Evolutionary conservation across 495 filamentous ascomycete genomes (phyloP).

Genomic region (Aspergillus biplanus): DNA sequence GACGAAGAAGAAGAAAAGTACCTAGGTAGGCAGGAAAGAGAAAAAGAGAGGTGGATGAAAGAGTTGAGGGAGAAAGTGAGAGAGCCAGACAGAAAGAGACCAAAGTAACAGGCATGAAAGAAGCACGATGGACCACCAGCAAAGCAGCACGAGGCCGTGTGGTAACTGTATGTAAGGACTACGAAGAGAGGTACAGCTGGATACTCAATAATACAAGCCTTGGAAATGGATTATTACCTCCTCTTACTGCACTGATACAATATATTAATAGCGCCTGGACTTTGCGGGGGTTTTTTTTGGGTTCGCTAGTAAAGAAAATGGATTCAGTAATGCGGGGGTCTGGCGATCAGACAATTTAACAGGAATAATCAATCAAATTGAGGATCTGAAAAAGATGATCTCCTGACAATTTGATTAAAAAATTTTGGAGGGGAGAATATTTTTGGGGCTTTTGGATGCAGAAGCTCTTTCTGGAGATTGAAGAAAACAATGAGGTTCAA

Average conservation of each 20-base stretch:
- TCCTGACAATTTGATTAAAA: not conserved
- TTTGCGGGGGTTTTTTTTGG: conserved; percentile 25
- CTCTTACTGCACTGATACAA: conserved; percentile 5
- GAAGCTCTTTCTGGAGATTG: not conserved
- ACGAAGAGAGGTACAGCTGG: not conserved
- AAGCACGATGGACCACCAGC: conserved; percentile 24
- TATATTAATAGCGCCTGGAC: conserved; percentile 19
- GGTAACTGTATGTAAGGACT: no score
- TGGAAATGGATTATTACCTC: not conserved
- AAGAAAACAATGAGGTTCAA: not conserved
- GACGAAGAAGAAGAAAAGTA: conserved; percentile 4
- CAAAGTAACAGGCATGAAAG: conserved; percentile 20
- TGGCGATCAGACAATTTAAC: conserved; percentile 22
- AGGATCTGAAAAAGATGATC: conserved; percentile 9
- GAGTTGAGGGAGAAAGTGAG: conserved; percentile 16
- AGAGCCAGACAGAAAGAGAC: conserved; percentile 15
- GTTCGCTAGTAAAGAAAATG: conserved; percentile 21
- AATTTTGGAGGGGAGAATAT: not conserved
- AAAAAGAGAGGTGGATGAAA: not conserved
- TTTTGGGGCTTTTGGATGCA: not conserved
- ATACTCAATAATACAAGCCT: conserved; percentile 4
- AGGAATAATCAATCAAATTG: conserved; percentile 12
- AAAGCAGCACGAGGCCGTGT: conserved; percentile 18
- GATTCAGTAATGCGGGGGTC: conserved; percentile 29
- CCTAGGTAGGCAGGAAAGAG: no score